Base-by-base conservation (phyloP, 2,329 filamentous ascomycete species). In the Fusarium piperis region DNA sequence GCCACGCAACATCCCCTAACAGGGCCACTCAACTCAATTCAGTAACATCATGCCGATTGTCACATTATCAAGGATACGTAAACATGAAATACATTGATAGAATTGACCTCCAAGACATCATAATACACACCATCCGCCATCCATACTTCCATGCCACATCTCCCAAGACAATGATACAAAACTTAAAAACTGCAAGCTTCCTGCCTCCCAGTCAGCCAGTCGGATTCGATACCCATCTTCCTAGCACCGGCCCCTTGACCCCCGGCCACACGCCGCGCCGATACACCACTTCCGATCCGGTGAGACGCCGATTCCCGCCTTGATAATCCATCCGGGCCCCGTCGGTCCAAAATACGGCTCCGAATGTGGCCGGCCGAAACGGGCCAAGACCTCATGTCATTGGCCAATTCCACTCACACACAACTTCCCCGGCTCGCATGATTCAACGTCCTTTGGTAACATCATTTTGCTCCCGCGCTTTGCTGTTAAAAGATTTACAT, bases 331-430 rank as follows among this genome's bases (percentile, higher is more conserved):
- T 58, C 59, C 52, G 56, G 35, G 44, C 30, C 30, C 66, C 46
- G 30, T 60, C 39, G 32, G 59, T 30, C 32, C 35, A 39, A 20
- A 51, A 28, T 18, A 35, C 33, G 35, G 59, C 28, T 36, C 59
- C 59, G 59, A 62, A 20, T 3, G 35, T 70, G 70, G 51, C 53
- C 52, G 68, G 63, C 33, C 39, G 28, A 62, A 33, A 55, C 63
- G 56, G 71, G 68, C 70, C 52, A 62, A 60, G 70, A 41, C 65
- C 18, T 20, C 32, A 33, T 62, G 20, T 52, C 41, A 70, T 70
- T 70, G 73, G 73, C 33, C 55, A 61, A 32, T 61, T 33, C 46
- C 58, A 28, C 56, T 53, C 52, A 62, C 26, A 64, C 35, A 32
- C 26, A 51, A 41, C 36, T 63, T 44, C 39, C 62, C 61, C 41